Evolutionary conservation across 148 eudicot genomes (phyloP), one percentile per base, ranked within the genome.

Genomic region (Vaccinium macrocarpon): DNA sequence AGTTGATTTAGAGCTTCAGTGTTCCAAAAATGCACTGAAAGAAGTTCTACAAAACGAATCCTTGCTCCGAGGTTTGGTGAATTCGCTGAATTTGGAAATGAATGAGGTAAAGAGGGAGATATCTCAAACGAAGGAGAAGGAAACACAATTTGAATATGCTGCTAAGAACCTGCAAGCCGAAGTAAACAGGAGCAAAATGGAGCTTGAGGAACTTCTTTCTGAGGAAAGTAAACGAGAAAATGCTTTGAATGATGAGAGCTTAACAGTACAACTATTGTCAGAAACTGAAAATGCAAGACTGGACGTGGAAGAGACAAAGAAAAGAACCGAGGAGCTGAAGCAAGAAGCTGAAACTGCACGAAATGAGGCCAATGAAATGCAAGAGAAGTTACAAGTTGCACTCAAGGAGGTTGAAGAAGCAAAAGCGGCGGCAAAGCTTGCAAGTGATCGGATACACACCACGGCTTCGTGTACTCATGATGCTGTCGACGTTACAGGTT

Each of bases 321-420:
- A 73, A 84, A 81, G 29, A 11, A 84, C 52, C 14, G 85, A 82
- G 56, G 83, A 89, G 46, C 55, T 89, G 9, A 83, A 79, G 57
- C 64, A 83, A 88, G 90, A 90, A 89, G 90, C 92, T 38, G 87
- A 91, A 88, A 83, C 52, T 23, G 82, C 91, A 11, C 52, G 55
- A 57, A 77, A 49, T 9, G 89, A 35, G 53, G 86, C 87, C 16
- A 85, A 73, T 68, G 90, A 89, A 70, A 86, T 86, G 80, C 92
- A 90, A 76, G 88, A 80, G 13, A 91, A 90, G 86, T 84, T 94
- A 56, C 25, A 85, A 29, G 48, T 77, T 64, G 85, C 90, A 53
- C 71, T 89, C 8, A 86, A 89, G 84, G 92, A 92, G 83, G 93
- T 88, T 18, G 94, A 93, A 84, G 93, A 84, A 79, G 98, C 94